Evolutionary conservation across 768 basidiomycete species (phyloP).

Genomic region (Lyophyllum decastes): DNA sequence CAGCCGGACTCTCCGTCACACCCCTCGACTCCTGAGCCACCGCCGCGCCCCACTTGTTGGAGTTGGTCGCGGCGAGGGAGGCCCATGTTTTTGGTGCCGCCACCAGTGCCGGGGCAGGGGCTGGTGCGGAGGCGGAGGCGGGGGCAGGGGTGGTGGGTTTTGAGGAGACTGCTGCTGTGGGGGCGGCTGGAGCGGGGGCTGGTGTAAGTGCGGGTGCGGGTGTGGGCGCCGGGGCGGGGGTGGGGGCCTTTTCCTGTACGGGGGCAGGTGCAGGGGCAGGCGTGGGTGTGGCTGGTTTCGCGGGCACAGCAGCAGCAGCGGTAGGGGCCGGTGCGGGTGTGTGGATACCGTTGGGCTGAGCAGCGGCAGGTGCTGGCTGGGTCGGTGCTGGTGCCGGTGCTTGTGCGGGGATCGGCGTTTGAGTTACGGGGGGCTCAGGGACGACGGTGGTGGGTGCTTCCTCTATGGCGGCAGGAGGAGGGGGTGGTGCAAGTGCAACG

Average conservation of each 20-base stretch:
- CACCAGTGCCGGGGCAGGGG: constrained; percentile 31
- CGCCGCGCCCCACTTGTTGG: constrained; percentile 82
- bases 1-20: constrained; percentile 56
- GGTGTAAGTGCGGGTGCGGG: constrained; percentile 20
- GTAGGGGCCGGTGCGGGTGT: constrained; percentile 24
- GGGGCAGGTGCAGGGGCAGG: constrained; percentile 32
- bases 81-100: constrained; percentile 83
- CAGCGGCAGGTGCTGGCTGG: constrained; percentile 19
- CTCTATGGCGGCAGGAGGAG: constrained; percentile 29
- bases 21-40: constrained; percentile 80
- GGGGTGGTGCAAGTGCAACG: constrained; percentile 27
- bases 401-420: constrained; percentile 32
- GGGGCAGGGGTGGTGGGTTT: neutral
- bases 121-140: constrained; percentile 22
- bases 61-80: constrained; percentile 81
- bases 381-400: constrained; percentile 33
- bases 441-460: constrained; percentile 44
- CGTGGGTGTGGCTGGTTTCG: constrained; percentile 27
- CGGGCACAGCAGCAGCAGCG: constrained; percentile 22
- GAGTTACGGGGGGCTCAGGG: constrained; percentile 34
- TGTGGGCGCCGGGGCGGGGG: neutral
- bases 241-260: constrained; percentile 22
- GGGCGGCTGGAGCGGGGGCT: constrained; percentile 31
- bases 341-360: constrained; percentile 38
- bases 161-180: too few species aligned